phyloP scores from a whole-genome alignment of 2,329 filamentous ascomycete genomes.

The Dactylellina parvicollis region DNA sequence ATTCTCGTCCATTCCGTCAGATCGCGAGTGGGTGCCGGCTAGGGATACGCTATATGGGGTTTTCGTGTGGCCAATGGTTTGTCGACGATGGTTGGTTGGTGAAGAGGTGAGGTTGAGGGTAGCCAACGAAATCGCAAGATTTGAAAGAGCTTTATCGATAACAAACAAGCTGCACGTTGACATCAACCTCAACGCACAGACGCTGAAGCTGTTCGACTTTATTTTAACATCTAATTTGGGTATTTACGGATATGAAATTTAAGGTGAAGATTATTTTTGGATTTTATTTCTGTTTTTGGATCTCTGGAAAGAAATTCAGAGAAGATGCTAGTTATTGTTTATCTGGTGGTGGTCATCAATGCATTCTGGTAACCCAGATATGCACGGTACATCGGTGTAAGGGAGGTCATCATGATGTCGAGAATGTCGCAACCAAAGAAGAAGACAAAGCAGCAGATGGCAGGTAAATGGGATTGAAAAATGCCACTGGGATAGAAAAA shows the following conservation, averaged over 20 bases:
- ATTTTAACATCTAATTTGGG: neutral
- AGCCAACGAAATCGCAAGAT: conserved; percentile 49
- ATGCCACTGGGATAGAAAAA: conserved; percentile 31
- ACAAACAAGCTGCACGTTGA: conserved; percentile 27
- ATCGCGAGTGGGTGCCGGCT: conserved; percentile 28
- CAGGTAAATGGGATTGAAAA: conserved; percentile 2
- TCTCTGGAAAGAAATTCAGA: conserved; percentile 12
- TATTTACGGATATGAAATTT: conserved; percentile 1
- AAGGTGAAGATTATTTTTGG: conserved; percentile 27
- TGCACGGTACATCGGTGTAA: conserved; percentile 29
- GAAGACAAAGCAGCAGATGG: conserved; percentile 31
- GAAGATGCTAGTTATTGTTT: conserved; percentile 39
- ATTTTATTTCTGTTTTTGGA: conserved; percentile 46
- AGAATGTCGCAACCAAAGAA: conserved; percentile 54
- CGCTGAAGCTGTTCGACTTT: conserved; percentile 6
- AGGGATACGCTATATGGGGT: conserved; percentile 43
- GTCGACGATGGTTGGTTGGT: conserved; percentile 41
- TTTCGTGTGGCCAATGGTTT: conserved; percentile 33
- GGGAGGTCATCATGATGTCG: conserved; percentile 52
- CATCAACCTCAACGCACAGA: conserved; percentile 34
- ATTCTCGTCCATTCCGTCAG: conserved; percentile 46
- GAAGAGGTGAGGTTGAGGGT: conserved; percentile 42
- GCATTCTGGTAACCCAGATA: conserved; percentile 26
- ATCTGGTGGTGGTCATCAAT: conserved; percentile 53
- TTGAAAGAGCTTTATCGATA: conserved; percentile 53